phyloP scores from a whole-genome alignment of 768 basidiomycete genomes.

The Sarcodon sp. region DNA sequence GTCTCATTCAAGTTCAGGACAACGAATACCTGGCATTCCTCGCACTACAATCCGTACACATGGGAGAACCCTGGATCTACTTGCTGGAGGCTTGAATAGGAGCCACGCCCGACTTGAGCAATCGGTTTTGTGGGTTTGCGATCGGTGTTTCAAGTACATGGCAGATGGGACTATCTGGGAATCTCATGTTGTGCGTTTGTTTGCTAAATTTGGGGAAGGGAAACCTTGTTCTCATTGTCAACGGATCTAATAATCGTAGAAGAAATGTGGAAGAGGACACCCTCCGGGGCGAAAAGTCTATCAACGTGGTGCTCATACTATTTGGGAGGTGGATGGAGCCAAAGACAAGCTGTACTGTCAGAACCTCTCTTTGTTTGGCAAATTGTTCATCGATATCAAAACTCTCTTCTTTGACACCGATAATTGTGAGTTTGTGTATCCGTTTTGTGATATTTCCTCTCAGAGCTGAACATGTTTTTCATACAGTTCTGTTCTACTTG shows the following conservation, averaged over 20 bases:
- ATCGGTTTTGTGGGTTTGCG: conserved; percentile 69
- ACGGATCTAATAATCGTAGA: conserved; percentile 28
- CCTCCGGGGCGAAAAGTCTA: conserved; percentile 91
- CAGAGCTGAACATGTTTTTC: background rate
- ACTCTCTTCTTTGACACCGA: conserved; percentile 87
- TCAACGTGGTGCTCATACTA: conserved; percentile 74
- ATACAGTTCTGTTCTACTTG: conserved; percentile 80
- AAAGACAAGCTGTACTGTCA: conserved; percentile 89
- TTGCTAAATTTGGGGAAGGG: background rate
- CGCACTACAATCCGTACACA: conserved; percentile 45
- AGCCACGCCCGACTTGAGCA: conserved; percentile 31
- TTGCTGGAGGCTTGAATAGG: conserved; percentile 49
- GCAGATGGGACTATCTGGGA: conserved; percentile 59
- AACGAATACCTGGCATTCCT: conserved; percentile 31
- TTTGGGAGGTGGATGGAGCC: conserved; percentile 94
- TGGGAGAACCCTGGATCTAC: conserved; percentile 61
- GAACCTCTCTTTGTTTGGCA: conserved; percentile 90
- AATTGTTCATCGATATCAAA: conserved; percentile 98
- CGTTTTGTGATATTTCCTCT: background rate
- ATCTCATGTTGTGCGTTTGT: conserved; percentile 44
- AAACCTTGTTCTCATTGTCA: background rate
- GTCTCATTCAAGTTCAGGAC: conserved; percentile 1
- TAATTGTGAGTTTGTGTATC: conserved; percentile 43
- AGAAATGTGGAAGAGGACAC: conserved; percentile 47
- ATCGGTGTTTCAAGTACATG: conserved; percentile 97